Base-by-base conservation (phyloP, 495 filamentous ascomycete species). In the Penicillium maclennaniae region DNA sequence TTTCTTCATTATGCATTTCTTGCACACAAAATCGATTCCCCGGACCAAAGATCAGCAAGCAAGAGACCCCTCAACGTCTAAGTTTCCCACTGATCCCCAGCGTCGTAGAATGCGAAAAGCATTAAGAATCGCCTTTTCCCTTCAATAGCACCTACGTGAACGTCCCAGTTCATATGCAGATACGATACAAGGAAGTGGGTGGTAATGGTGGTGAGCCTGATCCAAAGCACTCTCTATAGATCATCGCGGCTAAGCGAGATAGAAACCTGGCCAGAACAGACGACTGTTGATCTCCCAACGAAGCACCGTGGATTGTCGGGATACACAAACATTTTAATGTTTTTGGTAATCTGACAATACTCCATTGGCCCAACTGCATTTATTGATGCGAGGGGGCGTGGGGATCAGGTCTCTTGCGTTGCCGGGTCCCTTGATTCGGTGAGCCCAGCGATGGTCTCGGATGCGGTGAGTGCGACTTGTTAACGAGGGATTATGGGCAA, bases 401-500 rank as follows among this genome's bases (percentile, higher is more conserved):
- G 48, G 48, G 56, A 59, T 59, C 56, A 59, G 31, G 31, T 26
- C n/a, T 20, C 39, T 20, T 31, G 34, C n/a, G 1, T 4, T 7
- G 36, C 10, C 25, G 41, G 15, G 23, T 39, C 45, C 40, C 44
- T 59, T 55, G 56, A 59, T 59, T 59, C 53, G 56, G 51, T 45
- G 43, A 45, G 47, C 26, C 14, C 39, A 39, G 16, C 48, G 10
- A 19, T 31, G 27, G 4, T 34, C 31, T 23, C 23, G 23, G 5
- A 5, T 34, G 31, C 31, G 21, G 31, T 19, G 20, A 51, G 43
- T 41, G 41, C 31, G 12, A 40, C 23, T 40, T 17, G 9, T 4
- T 2, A 21, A 17, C 6, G 5, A 20, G 8, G n/a, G n/a, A n/a
- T n/a, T n/a, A n/a, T n/a, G n/a, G n/a, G n/a, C n/a, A n/a, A n/a